Evolutionary conservation across 2,329 filamentous ascomycete species (phyloP).

Genomic region (Epicoccum nigrum): DNA sequence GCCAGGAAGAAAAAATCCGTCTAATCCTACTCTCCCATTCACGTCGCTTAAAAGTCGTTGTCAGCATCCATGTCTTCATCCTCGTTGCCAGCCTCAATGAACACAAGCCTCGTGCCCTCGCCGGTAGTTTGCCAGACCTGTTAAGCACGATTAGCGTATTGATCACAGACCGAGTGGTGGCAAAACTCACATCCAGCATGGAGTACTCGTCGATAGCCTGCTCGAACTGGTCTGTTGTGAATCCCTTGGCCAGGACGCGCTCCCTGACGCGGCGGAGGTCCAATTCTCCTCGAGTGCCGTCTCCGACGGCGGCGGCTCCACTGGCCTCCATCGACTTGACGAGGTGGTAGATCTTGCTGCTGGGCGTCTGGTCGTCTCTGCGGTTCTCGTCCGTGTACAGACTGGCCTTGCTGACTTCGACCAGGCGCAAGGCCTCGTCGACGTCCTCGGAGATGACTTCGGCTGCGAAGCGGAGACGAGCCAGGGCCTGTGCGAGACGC

Average conservation of each 20-base stretch:
- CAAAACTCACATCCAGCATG: conserved; percentile 76
- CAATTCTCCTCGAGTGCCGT: conserved; percentile 75
- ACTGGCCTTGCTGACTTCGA: conserved; percentile 92
- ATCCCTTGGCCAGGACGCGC: conserved; percentile 92
- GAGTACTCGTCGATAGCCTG: conserved; percentile 89
- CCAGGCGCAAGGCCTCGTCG: conserved; percentile 87
- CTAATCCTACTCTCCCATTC: not conserved
- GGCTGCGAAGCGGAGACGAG: conserved; percentile 85
- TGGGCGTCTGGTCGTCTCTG: conserved; percentile 74
- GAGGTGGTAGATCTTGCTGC: conserved; percentile 91
- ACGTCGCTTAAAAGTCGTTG: conserved; percentile 36
- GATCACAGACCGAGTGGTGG: not conserved
- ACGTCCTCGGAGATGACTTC: conserved; percentile 90
- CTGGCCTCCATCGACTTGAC: conserved; percentile 86
- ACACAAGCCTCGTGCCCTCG: conserved; percentile 60
- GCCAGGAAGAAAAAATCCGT: conserved; percentile 25
- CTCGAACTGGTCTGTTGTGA: conserved; percentile 91
- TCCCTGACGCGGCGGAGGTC: conserved; percentile 89
- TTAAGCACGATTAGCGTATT: conserved; percentile 36
- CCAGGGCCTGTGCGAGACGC: conserved; percentile 90
- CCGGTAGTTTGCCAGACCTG: conserved; percentile 63
- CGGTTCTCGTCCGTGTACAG: conserved; percentile 72
- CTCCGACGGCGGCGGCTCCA: conserved; percentile 78
- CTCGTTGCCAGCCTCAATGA: conserved; percentile 59
- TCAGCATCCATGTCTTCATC: conserved; percentile 51